phyloP scores from a whole-genome alignment of 2,329 filamentous ascomycete genomes.

The Neofusicoccum kwambonambiense region DNA sequence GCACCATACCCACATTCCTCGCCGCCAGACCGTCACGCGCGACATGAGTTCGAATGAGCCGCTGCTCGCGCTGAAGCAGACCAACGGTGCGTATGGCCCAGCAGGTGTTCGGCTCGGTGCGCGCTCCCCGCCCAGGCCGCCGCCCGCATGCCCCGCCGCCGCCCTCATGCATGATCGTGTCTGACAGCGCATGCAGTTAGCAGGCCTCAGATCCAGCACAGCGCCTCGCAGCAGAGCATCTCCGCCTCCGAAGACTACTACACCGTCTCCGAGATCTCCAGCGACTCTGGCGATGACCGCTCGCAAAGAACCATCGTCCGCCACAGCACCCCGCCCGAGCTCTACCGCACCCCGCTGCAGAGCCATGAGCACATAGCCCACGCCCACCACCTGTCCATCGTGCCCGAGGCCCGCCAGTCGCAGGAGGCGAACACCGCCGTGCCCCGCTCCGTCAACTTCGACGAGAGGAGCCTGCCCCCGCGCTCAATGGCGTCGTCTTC shows the following conservation, averaged over 20 bases:
- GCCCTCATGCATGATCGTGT: conserved; percentile 2
- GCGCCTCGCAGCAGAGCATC: conserved; percentile 46
- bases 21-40: background rate
- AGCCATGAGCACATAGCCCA: conserved; percentile 37
- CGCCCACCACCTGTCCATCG: conserved; percentile 4
- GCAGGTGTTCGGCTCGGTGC: background rate
- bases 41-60: conserved; percentile 18
- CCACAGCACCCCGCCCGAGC: conserved; percentile 37
- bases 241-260: conserved; percentile 53
- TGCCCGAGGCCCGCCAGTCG: conserved; percentile 10
- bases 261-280: conserved; percentile 40
- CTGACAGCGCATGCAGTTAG: conserved; percentile 31
- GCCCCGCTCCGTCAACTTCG: conserved; percentile 31
- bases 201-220: conserved; percentile 40
- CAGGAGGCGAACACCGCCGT: background rate
- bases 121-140: background rate
- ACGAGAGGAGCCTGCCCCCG: conserved; percentile 22
- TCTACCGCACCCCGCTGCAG: conserved; percentile 32
- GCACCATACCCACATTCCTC: background rate
- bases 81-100: conserved; percentile 18
- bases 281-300: conserved; percentile 35
- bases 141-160: no score
- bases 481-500: background rate
- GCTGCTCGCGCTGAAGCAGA: conserved; percentile 20
- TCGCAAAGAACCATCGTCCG: conserved; percentile 25